Evolutionary conservation across 176 grass and related monocot genomes (phyloP), one percentile per base, ranked within the genome.

Genomic region (Ananas comosus): DNA sequence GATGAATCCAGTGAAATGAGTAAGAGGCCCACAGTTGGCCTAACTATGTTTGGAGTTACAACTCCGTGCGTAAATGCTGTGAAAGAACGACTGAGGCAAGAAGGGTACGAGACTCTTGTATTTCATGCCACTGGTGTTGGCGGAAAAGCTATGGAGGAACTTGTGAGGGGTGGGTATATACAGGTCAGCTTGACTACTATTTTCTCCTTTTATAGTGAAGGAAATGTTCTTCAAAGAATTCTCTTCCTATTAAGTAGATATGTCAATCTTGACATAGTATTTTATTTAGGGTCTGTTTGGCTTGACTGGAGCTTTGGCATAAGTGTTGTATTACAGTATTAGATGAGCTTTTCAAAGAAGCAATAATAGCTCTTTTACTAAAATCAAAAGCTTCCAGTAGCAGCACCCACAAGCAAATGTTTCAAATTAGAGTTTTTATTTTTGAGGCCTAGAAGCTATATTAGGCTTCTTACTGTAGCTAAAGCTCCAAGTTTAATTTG

Each of bases 71-170:
- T 89, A 74, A 96, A 77, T 81, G 81, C 58, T 16, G 84, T 90
- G 51, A 92, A 84, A 77, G 79, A 96, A 70, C 89, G 79, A 63
- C 65, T 96, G 77, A 81, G 47, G 61, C 80, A 82, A 77, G 85
- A 92, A 82, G 89, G 93, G 7, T 96, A 85, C 77, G 93, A 96
- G 74, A 92, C 77, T 0, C 93, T 96, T 79, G 71, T 96, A 64
- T 96, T 96, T 86, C 93, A 92, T 83, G 93, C 88, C 33, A 96
- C 93, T 53, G 93, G 93, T 66, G 79, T 90, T 64, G 93, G 93
- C 52, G 93, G 93, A 67, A 96, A 87, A 78, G 89, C 93, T 56
- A 96, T 96, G 93, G 93, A 96, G 84, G 86, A 96, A 71, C 83
- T 96, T 69, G 86, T 92, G 64, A 76, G 66, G 65, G 68, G 68